Base-by-base conservation (phyloP, 1,139 yeast genomes). In the Taiozyma sp. region DNA sequence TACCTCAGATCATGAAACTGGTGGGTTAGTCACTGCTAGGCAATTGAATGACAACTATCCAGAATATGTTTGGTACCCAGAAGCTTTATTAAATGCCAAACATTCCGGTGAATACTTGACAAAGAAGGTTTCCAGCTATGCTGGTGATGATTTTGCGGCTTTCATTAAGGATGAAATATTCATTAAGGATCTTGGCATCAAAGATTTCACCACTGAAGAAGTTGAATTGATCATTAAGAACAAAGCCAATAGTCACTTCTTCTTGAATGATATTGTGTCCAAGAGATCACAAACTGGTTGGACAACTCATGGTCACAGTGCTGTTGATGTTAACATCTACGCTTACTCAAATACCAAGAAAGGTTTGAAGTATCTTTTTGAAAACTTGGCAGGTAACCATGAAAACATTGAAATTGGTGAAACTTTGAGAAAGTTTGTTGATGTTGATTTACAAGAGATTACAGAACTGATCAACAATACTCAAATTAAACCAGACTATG, bases 1-100 rank as follows among this genome's bases (percentile, higher is more conserved):
- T 28, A 88, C 96, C 3, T 84, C 93, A 28, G 96, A 89, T 65
- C 97, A 89, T 68, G 97, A 89, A 66, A 89, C 96, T 42, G 97
- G 97, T 55, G 97, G 96, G 2, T 73, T 89, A 58, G 81, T 81
- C 29, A 76, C 86, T 46, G 88, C 95, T 1, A 79, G 88, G 69
- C 96, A 89, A 70, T 69, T 85, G 26, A 66, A 81, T 9, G 68
- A 74, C 34, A 64, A 66, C 14, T 82, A 81, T 56, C 88, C 88
- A 3, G 86, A 82, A 42, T 83, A 88, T 61, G 61, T 80, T 49
- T 88, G 97, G 96, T 78, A 76, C 59, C 96, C 96, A 6, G 79
- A 82, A 59, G 87, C 79, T 16, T 73, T 89, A 50, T 66, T 73
- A 28, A 78, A 81, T 54, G 84, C 87, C 22, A 70, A 80, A 16